Evolutionary conservation across 2,329 filamentous ascomycete species (phyloP).

Genomic region (Fusarium hostae): DNA sequence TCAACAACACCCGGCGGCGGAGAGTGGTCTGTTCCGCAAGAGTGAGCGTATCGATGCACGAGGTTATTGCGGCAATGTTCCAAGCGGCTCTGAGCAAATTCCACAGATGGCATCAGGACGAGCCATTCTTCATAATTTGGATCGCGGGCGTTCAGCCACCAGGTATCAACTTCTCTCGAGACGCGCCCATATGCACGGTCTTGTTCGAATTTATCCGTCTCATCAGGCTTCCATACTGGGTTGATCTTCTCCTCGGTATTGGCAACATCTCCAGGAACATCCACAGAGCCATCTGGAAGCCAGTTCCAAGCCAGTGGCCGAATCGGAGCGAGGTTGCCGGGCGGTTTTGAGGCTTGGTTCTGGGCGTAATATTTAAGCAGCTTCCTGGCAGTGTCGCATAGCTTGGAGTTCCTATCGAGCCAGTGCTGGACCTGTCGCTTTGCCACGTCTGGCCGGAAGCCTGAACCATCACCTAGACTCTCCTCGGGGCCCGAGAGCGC

Average conservation of each 20-base stretch:
- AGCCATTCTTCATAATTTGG: conserved; percentile 70
- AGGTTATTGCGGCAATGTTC: conserved; percentile 69
- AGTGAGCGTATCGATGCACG: conserved; percentile 64
- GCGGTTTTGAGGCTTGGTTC: conserved; percentile 60
- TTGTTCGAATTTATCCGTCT: conserved; percentile 67
- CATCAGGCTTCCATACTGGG: conserved; percentile 62
- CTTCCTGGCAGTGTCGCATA: conserved; percentile 65
- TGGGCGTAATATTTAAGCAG: conserved; percentile 67
- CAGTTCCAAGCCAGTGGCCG: conserved; percentile 67
- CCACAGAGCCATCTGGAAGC: conserved; percentile 55
- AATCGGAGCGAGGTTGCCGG: conserved; percentile 61
- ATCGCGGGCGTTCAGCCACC: conserved; percentile 71
- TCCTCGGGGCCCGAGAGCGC: conserved; percentile 62
- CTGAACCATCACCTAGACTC: conserved; percentile 61
- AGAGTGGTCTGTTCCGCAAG: conserved; percentile 57
- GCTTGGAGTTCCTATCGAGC: conserved; percentile 69
- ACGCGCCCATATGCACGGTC: conserved; percentile 69
- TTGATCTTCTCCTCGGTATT: conserved; percentile 57
- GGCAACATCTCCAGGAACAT: conserved; percentile 47
- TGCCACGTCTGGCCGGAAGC: conserved; percentile 66
- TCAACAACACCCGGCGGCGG: conserved; percentile 51
- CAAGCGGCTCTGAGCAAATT: conserved; percentile 67
- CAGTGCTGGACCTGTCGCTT: conserved; percentile 71
- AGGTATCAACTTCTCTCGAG: conserved; percentile 72
- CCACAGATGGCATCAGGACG: conserved; percentile 68